A percentile compares a stretch with the other conserved stretches of the same genome.
Conservation (phyloP, 441 rosid genomes). For the Adansonia rubrostipa region DNA sequence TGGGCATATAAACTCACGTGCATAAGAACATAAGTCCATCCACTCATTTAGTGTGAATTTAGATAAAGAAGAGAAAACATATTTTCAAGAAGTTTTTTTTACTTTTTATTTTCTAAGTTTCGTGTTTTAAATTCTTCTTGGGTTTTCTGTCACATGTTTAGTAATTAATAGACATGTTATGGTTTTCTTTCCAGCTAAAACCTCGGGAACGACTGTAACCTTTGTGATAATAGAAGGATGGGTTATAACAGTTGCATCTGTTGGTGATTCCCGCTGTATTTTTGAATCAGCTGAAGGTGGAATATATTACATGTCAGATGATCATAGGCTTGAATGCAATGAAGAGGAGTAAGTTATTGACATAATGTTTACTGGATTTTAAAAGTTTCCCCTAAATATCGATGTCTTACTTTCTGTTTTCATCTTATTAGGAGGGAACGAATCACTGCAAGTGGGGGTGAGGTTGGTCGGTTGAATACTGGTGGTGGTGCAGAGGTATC, state of each 20-base stretch:
- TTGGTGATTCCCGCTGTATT: slow-evolving; percentile 97
- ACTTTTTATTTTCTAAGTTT: background rate
- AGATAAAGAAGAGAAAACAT: background rate
- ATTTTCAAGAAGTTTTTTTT: background rate
- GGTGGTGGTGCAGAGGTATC: slow-evolving; percentile 98
- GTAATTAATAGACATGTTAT: background rate
- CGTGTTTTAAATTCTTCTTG: background rate
- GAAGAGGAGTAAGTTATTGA: slow-evolving; percentile 79
- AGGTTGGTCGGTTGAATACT: slow-evolving; percentile 94
- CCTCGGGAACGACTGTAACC: slow-evolving; percentile 95
- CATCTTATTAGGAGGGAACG: slow-evolving; percentile 75
- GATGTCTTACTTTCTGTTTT: slow-evolving; percentile 25
- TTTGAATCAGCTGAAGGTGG: slow-evolving; percentile 96
- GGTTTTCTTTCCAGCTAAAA: slow-evolving; percentile 64
- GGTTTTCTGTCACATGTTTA: background rate
- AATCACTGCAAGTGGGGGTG: slow-evolving; percentile 96
- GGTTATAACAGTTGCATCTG: slow-evolving; percentile 94
- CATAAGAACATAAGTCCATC: background rate
- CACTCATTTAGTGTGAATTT: slow-evolving; percentile 9
- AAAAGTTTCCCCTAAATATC: slow-evolving; percentile 24
- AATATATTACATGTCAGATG: slow-evolving; percentile 85
- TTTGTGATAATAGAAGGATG: slow-evolving; percentile 92
- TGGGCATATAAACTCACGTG: background rate
- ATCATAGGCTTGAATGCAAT: slow-evolving; percentile 93
- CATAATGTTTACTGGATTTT: slow-evolving; percentile 23